Evolutionary conservation across 257 asterid genomes (phyloP).

Genomic region (Solanum bulbocastanum): DNA sequence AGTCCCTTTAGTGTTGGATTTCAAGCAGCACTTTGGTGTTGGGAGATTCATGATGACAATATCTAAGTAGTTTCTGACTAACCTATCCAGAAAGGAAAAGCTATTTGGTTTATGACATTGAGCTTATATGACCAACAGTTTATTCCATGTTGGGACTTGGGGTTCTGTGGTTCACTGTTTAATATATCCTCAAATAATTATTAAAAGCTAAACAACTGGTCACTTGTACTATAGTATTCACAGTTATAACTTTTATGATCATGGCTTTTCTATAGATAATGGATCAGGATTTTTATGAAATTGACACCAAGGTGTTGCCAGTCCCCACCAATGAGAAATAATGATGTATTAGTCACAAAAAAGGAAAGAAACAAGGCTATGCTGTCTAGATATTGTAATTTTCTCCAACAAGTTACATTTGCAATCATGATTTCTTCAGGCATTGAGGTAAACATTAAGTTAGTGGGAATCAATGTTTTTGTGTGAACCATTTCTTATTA

Average conservation of each 20-base stretch:
- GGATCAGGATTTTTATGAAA: not conserved
- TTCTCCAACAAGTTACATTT: no score
- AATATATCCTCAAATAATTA: not conserved
- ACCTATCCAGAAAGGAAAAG: not conserved
- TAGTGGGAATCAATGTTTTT: not conserved
- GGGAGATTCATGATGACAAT: not conserved
- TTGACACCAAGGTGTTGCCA: not conserved
- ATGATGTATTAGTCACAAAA: not conserved
- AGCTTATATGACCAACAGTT: not conserved
- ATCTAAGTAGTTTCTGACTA: not conserved
- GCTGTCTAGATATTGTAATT: not conserved
- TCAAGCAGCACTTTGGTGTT: not conserved
- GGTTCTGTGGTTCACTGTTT: not conserved
- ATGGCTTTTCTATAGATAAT: not conserved
- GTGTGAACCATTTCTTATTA: not conserved
- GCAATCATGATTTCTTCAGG: not conserved
- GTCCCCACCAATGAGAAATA: not conserved
- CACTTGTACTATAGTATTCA: not conserved
- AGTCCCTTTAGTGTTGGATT: not conserved
- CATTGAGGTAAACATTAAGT: not conserved
- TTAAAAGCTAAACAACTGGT: not conserved
- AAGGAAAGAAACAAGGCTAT: not conserved
- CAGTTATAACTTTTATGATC: not conserved
- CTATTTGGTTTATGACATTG: not conserved
- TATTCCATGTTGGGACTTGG: not conserved